A percentile compares a stretch with the other conserved stretches of the same genome.
Evolutionary conservation across 441 rosid species (phyloP).

Genomic region (Omphalea diandra): DNA sequence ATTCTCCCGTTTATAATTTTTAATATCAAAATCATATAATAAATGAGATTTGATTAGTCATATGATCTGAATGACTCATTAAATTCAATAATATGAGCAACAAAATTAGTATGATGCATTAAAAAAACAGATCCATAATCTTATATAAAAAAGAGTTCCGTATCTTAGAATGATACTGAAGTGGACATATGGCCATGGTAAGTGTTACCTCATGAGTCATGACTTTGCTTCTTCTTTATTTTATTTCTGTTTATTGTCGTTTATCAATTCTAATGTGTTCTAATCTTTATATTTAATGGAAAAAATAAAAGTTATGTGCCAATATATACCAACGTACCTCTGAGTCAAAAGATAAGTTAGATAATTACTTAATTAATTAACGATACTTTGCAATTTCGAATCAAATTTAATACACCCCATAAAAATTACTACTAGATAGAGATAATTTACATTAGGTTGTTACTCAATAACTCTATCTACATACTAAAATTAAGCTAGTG

Average conservation of each 20-base stretch:
- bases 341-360: background rate
- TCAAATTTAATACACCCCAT: background rate
- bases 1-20: no score
- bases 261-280: background rate
- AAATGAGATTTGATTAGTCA: no score
- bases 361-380: constrained; percentile 1
- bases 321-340: background rate
- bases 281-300: background rate
- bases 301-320: background rate
- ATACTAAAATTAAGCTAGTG: background rate
- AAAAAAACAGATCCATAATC: no score
- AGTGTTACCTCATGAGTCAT: no score
- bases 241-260: no score
- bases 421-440: background rate
- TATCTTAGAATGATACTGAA: no score
- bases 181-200: no score
- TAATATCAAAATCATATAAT: no score
- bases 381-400: constrained; percentile 7
- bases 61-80: no score
- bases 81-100: no score
- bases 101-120: no score
- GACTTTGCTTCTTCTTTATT: background rate
- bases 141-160: no score
- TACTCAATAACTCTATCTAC: constrained; percentile 23
- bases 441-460: constrained; percentile 18